Evolutionary conservation across 129 eudicot species (phyloP), one percentile per base, ranked within the genome.

Genomic region (Helianthus tuberosus): DNA sequence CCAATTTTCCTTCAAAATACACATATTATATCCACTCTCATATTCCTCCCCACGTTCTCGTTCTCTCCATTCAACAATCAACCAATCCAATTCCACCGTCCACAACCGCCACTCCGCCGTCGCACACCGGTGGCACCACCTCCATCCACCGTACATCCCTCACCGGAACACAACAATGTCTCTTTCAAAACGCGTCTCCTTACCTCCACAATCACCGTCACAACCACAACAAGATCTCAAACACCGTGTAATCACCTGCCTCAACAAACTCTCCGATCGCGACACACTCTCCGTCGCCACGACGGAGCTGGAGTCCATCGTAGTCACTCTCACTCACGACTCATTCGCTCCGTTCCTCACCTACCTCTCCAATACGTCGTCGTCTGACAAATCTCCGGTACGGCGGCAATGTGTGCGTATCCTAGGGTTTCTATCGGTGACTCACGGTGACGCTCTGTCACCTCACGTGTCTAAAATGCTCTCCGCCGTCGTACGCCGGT

Each of bases 181-280:
- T 61, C 39, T 36, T 0, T 23, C 69, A 0, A 77, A 75, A 71
- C 64, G 84, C 41, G 82, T 79, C 3, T 68, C 80, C 16, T 32
- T 64, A 36, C 17, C 75, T 4, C 75, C 81, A 6, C 83, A 77
- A 52, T 17, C 80, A 38, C 82, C 85, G 2, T 67, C 84, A 17
- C 52, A 71, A 6, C 80, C 87, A 1, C 72, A 64, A 25, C 75
- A 80, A 35, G 96, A 93, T 57, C 86, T 90, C 54, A 86, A 80
- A 61, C 78, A 76, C 71, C 81, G 91, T 6, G 86, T 93, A 15
- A 80, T 82, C 80, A 86, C 85, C 2, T 84, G 85, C 75, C 85
- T 93, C 35, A 83, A 83, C 82, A 89, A 85, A 27, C 96, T 93
- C 64, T 88, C 98, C 43, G 97, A 93, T 84, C 80, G 98, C 0